Conservation (phyloP, 768 basidiomycete genomes). For the Russula lepida region DNA sequence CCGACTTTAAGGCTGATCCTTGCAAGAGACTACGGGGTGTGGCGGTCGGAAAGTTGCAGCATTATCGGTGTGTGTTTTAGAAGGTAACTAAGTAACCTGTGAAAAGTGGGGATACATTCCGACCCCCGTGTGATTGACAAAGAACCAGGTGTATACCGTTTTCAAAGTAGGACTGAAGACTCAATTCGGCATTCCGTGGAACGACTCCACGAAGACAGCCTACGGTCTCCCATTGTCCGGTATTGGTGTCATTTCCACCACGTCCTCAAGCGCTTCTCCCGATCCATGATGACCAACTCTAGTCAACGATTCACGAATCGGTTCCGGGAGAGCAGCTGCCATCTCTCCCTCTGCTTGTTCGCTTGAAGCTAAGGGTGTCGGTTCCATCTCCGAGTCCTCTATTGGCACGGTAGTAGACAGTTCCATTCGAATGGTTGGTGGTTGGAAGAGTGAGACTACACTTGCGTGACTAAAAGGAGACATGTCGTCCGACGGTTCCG, state of each 20-base stretch:
- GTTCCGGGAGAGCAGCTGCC: background rate
- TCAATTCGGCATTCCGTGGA: background rate
- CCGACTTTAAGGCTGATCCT: no score
- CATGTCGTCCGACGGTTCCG: background rate
- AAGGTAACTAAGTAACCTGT: no score
- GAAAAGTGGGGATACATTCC: no score
- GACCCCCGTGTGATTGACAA: background rate
- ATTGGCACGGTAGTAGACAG: background rate
- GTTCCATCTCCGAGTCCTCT: background rate
- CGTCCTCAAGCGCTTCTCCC: background rate
- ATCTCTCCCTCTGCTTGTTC: background rate
- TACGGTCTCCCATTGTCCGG: background rate
- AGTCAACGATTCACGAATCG: background rate
- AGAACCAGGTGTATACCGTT: background rate
- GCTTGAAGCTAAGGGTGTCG: background rate
- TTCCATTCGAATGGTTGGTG: no score
- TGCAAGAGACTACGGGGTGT: no score
- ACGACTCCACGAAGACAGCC: background rate
- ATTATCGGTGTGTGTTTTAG: no score
- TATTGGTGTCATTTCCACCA: background rate
- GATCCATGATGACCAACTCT: background rate
- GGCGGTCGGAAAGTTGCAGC: no score
- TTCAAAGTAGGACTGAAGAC: background rate
- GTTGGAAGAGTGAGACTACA: background rate
- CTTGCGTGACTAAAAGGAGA: background rate